Conservation (phyloP, 225 moss, liverwort and hornwort genomes). For the Ulota crispa region DNA sequence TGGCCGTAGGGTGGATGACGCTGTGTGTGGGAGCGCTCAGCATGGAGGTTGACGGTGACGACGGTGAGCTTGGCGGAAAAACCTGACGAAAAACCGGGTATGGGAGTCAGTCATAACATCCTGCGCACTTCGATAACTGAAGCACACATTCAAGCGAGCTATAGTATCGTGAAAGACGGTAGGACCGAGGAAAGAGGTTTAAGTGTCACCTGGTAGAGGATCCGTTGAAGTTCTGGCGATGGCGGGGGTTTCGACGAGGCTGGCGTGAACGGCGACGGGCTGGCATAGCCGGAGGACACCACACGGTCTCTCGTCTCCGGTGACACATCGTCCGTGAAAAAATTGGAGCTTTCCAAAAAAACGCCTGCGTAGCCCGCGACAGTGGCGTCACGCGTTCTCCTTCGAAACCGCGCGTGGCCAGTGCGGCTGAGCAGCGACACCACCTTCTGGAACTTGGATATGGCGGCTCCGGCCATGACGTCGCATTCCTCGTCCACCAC, state of each 20-base stretch:
- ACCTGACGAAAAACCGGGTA: slow-evolving; percentile 24
- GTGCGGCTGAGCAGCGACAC: slow-evolving; percentile 63
- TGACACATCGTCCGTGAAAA: slow-evolving; percentile 22
- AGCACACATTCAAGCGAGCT: background rate
- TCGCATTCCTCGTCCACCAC: slow-evolving; percentile 52
- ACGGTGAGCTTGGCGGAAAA: slow-evolving; percentile 39
- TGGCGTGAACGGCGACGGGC: slow-evolving; percentile 23
- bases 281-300: slow-evolving; percentile 17
- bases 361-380: slow-evolving; percentile 40
- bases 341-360: slow-evolving; percentile 52
- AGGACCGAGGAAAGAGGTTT: background rate
- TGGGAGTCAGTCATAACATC: background rate
- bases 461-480: slow-evolving; percentile 55
- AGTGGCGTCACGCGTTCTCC: slow-evolving; percentile 34
- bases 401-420: slow-evolving; percentile 60
- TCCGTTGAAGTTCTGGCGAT: slow-evolving; percentile 39
- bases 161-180: background rate
- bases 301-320: slow-evolving; percentile 31
- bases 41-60: slow-evolving; percentile 26
- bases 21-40: slow-evolving; percentile 26
- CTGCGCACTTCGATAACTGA: background rate
- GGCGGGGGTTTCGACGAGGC: slow-evolving; percentile 31
- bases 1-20: slow-evolving; percentile 35
- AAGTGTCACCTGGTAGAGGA: slow-evolving; percentile 38
- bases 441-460: slow-evolving; percentile 69